Conservation (phyloP, 768 basidiomycete species). For the Auricularia sp. region DNA sequence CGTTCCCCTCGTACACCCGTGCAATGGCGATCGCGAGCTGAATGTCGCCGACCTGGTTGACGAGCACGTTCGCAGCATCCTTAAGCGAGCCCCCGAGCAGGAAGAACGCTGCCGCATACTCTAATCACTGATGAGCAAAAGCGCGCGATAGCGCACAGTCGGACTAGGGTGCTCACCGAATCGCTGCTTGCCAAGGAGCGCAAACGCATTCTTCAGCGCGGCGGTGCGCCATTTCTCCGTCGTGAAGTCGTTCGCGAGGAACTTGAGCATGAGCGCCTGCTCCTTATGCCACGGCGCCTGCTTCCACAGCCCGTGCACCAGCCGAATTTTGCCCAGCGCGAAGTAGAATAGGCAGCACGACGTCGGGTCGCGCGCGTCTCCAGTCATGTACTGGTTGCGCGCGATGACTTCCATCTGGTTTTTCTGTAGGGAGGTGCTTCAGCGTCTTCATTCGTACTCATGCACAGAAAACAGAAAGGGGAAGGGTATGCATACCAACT, state of each 20-base stretch:
- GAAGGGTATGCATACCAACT: conserved; percentile 44
- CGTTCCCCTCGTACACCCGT: conserved; percentile 70
- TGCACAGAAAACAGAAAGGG: background rate
- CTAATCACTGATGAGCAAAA: conserved; percentile 31
- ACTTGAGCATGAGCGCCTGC: conserved; percentile 80
- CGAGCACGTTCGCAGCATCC: conserved; percentile 85
- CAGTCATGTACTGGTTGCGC: conserved; percentile 84
- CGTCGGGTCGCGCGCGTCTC: conserved; percentile 80
- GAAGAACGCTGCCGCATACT: conserved; percentile 98
- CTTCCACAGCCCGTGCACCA: conserved; percentile 92
- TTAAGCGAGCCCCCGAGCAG: conserved; percentile 78
- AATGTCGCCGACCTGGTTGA: conserved; percentile 81
- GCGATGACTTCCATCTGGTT: conserved; percentile 79
- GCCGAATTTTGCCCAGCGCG: conserved; percentile 81
- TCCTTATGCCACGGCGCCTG: conserved; percentile 93
- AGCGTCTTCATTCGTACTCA: background rate
- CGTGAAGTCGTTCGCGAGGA: conserved; percentile 82
- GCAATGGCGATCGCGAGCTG: conserved; percentile 84
- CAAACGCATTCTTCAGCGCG: conserved; percentile 93
- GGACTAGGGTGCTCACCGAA: conserved; percentile 51
- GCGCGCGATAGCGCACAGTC: background rate
- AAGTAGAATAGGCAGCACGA: conserved; percentile 89
- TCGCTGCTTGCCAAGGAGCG: conserved; percentile 79
- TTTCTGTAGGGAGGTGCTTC: conserved; percentile 34
- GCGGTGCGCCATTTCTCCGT: conserved; percentile 81